phyloP scores from a whole-genome alignment of 345 rosid species.

The Euphorbia lathyris region DNA sequence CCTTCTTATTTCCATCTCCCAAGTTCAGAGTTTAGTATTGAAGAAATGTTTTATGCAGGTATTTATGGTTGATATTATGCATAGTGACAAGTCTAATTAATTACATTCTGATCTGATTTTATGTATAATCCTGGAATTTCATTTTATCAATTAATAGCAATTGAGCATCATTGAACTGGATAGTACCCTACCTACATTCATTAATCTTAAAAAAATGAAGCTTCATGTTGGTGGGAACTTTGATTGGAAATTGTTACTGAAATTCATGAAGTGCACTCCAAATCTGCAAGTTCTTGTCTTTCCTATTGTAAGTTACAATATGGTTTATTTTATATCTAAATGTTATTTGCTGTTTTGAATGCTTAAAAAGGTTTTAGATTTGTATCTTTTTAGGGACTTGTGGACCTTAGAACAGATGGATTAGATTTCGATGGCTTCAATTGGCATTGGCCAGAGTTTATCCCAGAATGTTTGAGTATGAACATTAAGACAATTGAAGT shows the following conservation, averaged over 20 bases:
- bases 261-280: too few relatives aligned
- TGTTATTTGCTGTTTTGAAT: not conserved
- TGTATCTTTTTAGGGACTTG: not conserved
- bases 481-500: too few relatives aligned
- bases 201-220: too few relatives aligned
- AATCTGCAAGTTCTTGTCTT: too few relatives aligned
- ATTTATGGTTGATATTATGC: not conserved
- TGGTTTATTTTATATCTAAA: too few relatives aligned
- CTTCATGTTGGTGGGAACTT: too few relatives aligned
- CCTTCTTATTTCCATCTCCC: slow-evolving; percentile 1
- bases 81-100: not conserved
- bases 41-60: not conserved
- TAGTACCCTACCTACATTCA: too few relatives aligned
- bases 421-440: not conserved
- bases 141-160: not conserved
- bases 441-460: too few relatives aligned
- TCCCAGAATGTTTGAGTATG: too few relatives aligned
- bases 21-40: not conserved
- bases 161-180: not conserved
- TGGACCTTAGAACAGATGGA: not conserved
- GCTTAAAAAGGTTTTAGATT: not conserved
- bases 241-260: too few relatives aligned
- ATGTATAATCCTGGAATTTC: not conserved
- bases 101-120: not conserved
- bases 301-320: too few relatives aligned